Evolutionary conservation across 2,329 filamentous ascomycete genomes (phyloP).

Genomic region (Diplocarpon mali): DNA sequence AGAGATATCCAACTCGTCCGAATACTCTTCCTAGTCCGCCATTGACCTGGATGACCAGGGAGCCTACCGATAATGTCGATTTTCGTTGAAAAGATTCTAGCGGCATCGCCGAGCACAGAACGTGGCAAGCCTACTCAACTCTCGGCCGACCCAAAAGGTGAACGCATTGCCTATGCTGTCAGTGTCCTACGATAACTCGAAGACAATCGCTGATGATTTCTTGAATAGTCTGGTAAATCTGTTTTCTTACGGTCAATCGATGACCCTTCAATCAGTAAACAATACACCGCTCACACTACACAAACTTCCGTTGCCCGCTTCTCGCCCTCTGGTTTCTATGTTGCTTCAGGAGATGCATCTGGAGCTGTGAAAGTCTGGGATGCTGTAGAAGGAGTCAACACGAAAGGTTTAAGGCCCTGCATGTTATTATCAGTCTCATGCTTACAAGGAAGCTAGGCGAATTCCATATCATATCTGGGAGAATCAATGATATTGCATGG

Average conservation of each 20-base stretch:
- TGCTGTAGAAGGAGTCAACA: conserved; percentile 69
- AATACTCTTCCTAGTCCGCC: too few species aligned
- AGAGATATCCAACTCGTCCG: neutral
- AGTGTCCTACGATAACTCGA: conserved; percentile 27
- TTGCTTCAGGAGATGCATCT: conserved; percentile 80
- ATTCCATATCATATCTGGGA: conserved; percentile 86
- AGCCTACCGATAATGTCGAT: conserved; percentile 33
- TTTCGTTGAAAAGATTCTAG: conserved; percentile 60
- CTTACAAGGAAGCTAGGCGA: conserved; percentile 43
- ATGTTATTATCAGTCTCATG: neutral
- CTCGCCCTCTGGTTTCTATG: conserved; percentile 86
- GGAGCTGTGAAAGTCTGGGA: conserved; percentile 91
- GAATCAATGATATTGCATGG: conserved; percentile 95
- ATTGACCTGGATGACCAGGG: neutral
- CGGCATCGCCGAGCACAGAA: conserved; percentile 70
- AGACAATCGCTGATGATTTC: conserved; percentile 8
- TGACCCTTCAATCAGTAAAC: conserved; percentile 68
- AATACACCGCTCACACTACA: conserved; percentile 86
- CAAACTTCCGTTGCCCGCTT: conserved; percentile 89
- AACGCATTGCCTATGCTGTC: conserved; percentile 88
- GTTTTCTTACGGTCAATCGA: conserved; percentile 95
- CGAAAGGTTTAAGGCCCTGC: conserved; percentile 40
- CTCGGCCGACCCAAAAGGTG: conserved; percentile 77
- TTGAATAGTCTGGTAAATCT: conserved; percentile 74
- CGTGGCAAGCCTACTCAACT: conserved; percentile 84